Base-by-base conservation (phyloP, 371 early-diverging fungal genomes). In the Mortierella sp. region DNA sequence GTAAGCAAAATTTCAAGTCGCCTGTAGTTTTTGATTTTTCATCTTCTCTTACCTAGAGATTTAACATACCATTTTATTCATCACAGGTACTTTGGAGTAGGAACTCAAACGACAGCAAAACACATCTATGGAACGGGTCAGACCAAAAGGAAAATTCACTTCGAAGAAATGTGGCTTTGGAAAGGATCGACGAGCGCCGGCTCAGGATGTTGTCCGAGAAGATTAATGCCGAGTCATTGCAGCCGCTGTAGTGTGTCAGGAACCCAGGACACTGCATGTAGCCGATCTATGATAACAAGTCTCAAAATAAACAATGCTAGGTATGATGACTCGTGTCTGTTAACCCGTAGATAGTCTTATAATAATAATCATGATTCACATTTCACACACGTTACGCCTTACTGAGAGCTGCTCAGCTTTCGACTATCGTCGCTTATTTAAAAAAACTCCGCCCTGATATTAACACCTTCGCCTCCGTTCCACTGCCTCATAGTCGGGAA, bases 101-200 rank as follows among this genome's bases (percentile, higher is more conserved):
- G 15, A 87, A 87, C 70, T 83, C 87, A 36, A 89, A 90, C 21
- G 85, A 84, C 52, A 80, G 74, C 47, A 16, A 40, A 19, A 70
- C 73, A 16, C 64, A 41, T 1, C 57, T 78, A 13, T 78, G 79
- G 79, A 67, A 70, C 41, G 74, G 67, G 7, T 74, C 70, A 4
- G 62, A 70, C 0, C 79, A 78, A 65, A 24, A 74, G 24, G 88
- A 87, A 16, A 68, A 85, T 28, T 78, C 86, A 19, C 87, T 92
- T 48, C 85, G 87, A 10, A 85, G 87, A n/a, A 61, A 63, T 16
- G 89, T 91, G 60, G 93, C 91, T 10, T 84, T 91, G 79, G 84
- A 88, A 15, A 87, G 96, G 57, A 86, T 95, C 50, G 88, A 91
- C 67, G 92, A 92, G 63, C 90, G 90, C 86, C 88, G 95, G 11